phyloP scores from a whole-genome alignment of 1,284 basidiomycete genomes.

The Leccinum pachyderme region DNA sequence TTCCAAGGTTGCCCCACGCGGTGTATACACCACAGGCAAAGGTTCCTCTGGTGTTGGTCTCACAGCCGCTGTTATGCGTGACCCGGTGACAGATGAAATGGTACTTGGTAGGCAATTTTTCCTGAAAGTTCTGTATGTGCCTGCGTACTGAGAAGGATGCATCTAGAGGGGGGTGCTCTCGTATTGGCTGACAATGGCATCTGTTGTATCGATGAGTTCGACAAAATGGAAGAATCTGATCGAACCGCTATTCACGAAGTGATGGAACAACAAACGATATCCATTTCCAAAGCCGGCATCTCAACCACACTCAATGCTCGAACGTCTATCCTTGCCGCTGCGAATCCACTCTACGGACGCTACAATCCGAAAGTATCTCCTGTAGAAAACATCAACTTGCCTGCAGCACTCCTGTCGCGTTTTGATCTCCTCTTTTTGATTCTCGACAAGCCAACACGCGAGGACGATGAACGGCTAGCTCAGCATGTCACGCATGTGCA shows the following conservation, averaged over 20 bases:
- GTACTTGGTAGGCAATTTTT: slow-evolving; percentile 74
- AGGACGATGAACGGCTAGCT: slow-evolving; percentile 94
- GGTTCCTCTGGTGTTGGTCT: slow-evolving; percentile 98
- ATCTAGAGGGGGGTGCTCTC: slow-evolving; percentile 94
- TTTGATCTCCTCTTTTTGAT: slow-evolving; percentile 98
- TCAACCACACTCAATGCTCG: slow-evolving; percentile 99
- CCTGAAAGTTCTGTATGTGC: neutral
- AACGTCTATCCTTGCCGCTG: slow-evolving; percentile 96
- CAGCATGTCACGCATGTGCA: slow-evolving; percentile 98
- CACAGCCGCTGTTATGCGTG: slow-evolving; percentile 98
- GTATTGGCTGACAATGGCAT: slow-evolving; percentile 99
- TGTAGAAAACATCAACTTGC: slow-evolving; percentile 99
- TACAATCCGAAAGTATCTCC: slow-evolving; percentile 98
- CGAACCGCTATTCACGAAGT: slow-evolving; percentile 99
- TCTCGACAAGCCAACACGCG: slow-evolving; percentile 90
- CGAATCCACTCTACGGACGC: slow-evolving; percentile 96
- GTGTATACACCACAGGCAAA: slow-evolving; percentile 97
- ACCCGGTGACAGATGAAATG: slow-evolving; percentile 99
- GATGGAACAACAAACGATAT: slow-evolving; percentile 99
- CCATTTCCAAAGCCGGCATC: slow-evolving; percentile 98
- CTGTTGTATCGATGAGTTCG: slow-evolving; percentile 99
- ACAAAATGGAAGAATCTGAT: slow-evolving; percentile 99
- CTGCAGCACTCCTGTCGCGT: slow-evolving; percentile 92
- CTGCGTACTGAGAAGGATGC: slow-evolving; percentile 7
- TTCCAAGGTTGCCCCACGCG: slow-evolving; percentile 95